Base-by-base conservation (phyloP, 2,329 filamentous ascomycete genomes). In the Nothomitra cinnamomea region DNA sequence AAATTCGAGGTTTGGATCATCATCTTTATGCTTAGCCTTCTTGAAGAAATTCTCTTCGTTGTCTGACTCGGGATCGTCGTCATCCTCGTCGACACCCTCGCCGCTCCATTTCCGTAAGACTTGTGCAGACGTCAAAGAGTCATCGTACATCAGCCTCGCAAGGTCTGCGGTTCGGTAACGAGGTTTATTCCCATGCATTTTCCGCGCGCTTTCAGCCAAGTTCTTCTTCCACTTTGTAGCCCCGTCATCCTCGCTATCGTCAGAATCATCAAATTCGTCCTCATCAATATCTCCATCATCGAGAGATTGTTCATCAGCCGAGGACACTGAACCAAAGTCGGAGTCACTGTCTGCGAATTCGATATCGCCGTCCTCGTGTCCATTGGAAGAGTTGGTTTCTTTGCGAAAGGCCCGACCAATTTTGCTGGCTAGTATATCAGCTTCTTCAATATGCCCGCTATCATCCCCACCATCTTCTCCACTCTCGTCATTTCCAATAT, bases 341-440 rank as follows among this genome's bases (percentile, higher is more conserved):
- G 92, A 98, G 66, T 98, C 94, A 62, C 87, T 95, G 63, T 98
- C 92, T 13, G 92, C 92, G 70, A 95, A 98, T 1, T 82, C 87
- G 55, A 96, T 62, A 53, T 95, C 87, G 28, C 80, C 85, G 22
- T 80, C 78, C 10, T 72, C 72, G 21, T 66, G 59, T 36, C 60
- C 60, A 53, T 67, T 22, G 3, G 52, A 17, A 25, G 76, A 71
- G 35, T 78, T 75, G 15, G 65, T 63, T 5, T 72, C 67, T 54
- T 74, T 73, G 52, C 72, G 71, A 64, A 82, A 83, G 62, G 81
- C 71, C 57, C 65, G 64, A 38, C 67, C 69, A 21, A 73, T 70
- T 55, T 69, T 69, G 38, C 68, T 64, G 6, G 70, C 68, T 2
- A 68, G 63, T 12, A 68, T 64, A 17, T 69, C 64, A 38, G 66